Base-by-base conservation (phyloP, 164 flowering plant species). In the Amborella trichopoda region DNA sequence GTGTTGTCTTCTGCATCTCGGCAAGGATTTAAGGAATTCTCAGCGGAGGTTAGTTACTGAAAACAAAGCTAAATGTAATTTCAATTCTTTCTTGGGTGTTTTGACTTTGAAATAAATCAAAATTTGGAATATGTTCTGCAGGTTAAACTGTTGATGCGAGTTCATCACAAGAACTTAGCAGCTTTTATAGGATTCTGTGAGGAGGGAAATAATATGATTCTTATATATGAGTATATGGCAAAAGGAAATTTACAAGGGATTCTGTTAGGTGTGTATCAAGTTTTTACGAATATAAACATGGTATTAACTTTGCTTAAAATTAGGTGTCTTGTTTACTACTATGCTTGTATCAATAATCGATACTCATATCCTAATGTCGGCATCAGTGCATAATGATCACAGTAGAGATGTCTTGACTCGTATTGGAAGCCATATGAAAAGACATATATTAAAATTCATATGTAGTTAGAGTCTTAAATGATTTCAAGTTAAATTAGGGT, bases 1-100 rank as follows among this genome's bases (percentile, higher is more conserved):
- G 14, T 72, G 61, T 58, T 77, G 13, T 69, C 75, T 27, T 37
- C 26, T 16, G 47, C 63, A 18, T 66, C 72, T 11, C 13, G 26
- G 26, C 67, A 69, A 44, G 78, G 76, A 0, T 63, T 43, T 19
- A 57, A 58, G 12, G 48, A 67, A 46, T 77, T 74, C 22, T 47
- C 37, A 2, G 56, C 70, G 2, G 83, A 74, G 73, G 80, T 69
- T 22, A 55, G 39, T 20, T 22, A 0, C 11, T 14, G 9, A 30
- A 30, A 30, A 30, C 14, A n/a, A n/a, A n/a, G n/a, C n/a, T n/a
- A n/a, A n/a, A n/a, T n/a, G n/a, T n/a, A n/a, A n/a, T n/a, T n/a
- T n/a, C 0, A 30, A 8, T 14, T 30, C 34, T 30, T 30, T 30
- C 14, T 30, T 30, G 9, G 9, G 9, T 30, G 9, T 14, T 14